Conservation (phyloP, 2,329 filamentous ascomycete species). For the Penicillium sp. region DNA sequence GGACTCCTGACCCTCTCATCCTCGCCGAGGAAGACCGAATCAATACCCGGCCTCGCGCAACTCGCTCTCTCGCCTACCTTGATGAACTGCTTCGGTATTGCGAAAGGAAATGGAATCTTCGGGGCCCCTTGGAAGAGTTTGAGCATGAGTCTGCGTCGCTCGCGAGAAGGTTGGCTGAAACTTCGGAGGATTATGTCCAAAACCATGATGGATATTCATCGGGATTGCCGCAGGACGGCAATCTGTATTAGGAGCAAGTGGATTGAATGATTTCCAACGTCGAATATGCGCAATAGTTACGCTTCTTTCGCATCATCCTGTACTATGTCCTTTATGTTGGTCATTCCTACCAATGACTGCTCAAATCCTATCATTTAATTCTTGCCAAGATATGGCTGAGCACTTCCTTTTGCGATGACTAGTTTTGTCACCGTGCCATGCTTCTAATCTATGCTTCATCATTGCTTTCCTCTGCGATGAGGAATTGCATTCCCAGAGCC, state of each 20-base stretch:
- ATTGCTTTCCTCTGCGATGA: too few relatives aligned
- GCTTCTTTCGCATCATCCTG: too few relatives aligned
- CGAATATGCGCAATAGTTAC: too few relatives aligned
- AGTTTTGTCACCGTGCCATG: too few relatives aligned
- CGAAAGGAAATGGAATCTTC: conserved; percentile 32
- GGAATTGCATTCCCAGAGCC: too few relatives aligned
- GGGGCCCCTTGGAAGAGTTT: conserved; percentile 29
- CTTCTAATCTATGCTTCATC: too few relatives aligned
- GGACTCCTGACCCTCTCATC: conserved; percentile 30
- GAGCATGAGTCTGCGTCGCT: conserved; percentile 27
- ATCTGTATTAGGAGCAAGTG: conserved; percentile 18
- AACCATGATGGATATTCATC: conserved; percentile 11
- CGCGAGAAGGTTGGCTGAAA: conserved; percentile 23
- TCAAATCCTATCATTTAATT: too few relatives aligned
- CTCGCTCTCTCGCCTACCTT: conserved; percentile 30
- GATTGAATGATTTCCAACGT: too few relatives aligned
- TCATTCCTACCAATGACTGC: too few relatives aligned
- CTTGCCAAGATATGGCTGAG: too few relatives aligned
- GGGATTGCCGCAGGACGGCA: conserved; percentile 19
- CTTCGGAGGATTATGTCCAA: conserved; percentile 17
- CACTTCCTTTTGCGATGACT: too few relatives aligned
- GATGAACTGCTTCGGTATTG: conserved; percentile 32
- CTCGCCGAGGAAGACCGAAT: conserved; percentile 30
- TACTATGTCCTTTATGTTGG: too few relatives aligned
- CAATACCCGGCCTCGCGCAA: conserved; percentile 31